These are phyloP conservation scores for Carallia brachiata DNA, from an alignment of 345 rosid genomes.

Conservation along the genomic window DNA sequence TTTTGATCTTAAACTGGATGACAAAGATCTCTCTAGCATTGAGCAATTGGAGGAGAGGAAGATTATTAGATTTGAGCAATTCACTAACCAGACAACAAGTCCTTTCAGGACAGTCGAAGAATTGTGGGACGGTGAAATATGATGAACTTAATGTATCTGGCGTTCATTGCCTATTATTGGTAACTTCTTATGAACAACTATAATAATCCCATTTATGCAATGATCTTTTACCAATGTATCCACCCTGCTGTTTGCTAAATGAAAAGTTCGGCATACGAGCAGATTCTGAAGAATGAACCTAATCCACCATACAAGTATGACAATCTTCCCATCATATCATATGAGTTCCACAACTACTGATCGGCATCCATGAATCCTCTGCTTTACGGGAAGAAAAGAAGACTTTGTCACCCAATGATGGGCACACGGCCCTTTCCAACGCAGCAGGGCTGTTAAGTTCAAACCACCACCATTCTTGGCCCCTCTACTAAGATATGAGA, in stretches of 20 bases:
- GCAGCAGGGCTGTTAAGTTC: too few relatives aligned
- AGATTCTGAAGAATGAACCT: too few relatives aligned
- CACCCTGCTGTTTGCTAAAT: neutral
- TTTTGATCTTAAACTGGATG: constrained; percentile 48
- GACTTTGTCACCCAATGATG: too few relatives aligned
- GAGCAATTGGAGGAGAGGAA: constrained; percentile 65
- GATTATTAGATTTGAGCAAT: constrained; percentile 76
- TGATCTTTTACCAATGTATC: too few relatives aligned
- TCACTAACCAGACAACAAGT: constrained; percentile 66
- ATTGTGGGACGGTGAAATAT: constrained; percentile 82
- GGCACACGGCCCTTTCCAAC: neutral
- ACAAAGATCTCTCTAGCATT: constrained; percentile 49
- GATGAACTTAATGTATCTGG: constrained; percentile 4
- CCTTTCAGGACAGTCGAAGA: constrained; percentile 66
- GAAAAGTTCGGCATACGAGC: neutral
- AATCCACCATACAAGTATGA: too few relatives aligned
- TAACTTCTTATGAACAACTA: neutral
- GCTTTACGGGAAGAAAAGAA: too few relatives aligned
- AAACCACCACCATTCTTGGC: too few relatives aligned
- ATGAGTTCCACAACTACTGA: too few relatives aligned
- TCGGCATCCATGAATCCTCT: too few relatives aligned
- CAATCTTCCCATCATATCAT: too few relatives aligned
- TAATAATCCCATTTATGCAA: too few relatives aligned
- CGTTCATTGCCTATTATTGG: neutral
- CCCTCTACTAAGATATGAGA: too few relatives aligned